phyloP scores from a whole-genome alignment of 169 alveolate species.

The Plasmodium sp. region DNA sequence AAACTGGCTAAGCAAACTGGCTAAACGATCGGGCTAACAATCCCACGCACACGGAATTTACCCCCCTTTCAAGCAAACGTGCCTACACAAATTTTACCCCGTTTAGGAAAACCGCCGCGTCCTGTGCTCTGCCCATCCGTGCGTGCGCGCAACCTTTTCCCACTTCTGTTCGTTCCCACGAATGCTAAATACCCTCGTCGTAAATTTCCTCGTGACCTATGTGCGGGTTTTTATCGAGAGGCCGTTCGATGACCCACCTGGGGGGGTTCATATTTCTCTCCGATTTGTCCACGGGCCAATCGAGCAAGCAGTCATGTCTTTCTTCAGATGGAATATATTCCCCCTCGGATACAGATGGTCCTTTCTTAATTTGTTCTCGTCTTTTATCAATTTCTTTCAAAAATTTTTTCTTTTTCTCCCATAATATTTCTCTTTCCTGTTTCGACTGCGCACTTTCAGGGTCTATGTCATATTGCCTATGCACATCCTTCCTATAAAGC shows the following conservation, averaged over 20 bases:
- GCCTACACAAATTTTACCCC: not conserved
- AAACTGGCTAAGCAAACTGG: not conserved
- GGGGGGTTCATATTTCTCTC: slow-evolving; percentile 76
- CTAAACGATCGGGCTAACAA: not conserved
- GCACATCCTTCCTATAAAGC: slow-evolving; percentile 87
- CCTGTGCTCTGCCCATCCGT: not conserved
- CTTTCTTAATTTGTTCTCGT: slow-evolving; percentile 71
- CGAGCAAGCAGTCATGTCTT: slow-evolving; percentile 75
- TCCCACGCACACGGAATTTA: not conserved
- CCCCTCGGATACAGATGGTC: slow-evolving; percentile 64
- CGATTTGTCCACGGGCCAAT: slow-evolving; percentile 75
- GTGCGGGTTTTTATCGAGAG: slow-evolving; percentile 62
- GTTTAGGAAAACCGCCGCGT: not conserved
- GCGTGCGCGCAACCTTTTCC: not conserved
- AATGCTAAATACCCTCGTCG: slow-evolving; percentile 60
- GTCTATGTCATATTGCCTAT: slow-evolving; percentile 87
- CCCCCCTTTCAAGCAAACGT: not conserved
- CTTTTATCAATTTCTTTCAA: slow-evolving; percentile 51
- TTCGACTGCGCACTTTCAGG: slow-evolving; percentile 86
- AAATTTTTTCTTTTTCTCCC: slow-evolving; percentile 72
- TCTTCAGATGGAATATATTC: slow-evolving; percentile 58
- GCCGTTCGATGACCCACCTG: slow-evolving; percentile 74
- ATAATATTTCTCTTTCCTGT: slow-evolving; percentile 77
- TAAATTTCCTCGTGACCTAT: slow-evolving; percentile 71
- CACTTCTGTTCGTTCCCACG: not conserved